Percentiles rank a stretch among this genome's conserved stretches.
phyloP scores from a whole-genome alignment of 805 yeast genomes.

The Candida khao-thaluensis region DNA sequence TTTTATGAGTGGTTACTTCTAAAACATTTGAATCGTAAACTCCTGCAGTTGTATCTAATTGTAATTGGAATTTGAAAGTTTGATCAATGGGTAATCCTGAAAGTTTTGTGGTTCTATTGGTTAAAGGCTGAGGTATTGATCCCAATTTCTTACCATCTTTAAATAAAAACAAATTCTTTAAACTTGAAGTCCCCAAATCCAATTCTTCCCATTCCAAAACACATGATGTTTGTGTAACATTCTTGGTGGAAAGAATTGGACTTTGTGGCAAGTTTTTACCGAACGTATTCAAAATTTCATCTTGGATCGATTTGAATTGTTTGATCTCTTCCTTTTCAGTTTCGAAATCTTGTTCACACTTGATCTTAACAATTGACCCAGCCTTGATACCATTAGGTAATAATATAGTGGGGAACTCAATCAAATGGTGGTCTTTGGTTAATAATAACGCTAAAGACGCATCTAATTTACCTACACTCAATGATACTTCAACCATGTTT shows the following conservation, averaged over 20 bases:
- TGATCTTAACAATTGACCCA: conserved; percentile 86
- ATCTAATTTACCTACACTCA: conserved; percentile 94
- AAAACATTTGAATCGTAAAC: conserved; percentile 64
- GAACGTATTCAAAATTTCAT: conserved; percentile 66
- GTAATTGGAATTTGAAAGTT: conserved; percentile 72
- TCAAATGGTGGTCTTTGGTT: conserved; percentile 88
- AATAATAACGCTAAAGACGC: conserved; percentile 89
- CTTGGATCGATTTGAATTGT: conserved; percentile 65
- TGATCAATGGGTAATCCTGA: conserved; percentile 91
- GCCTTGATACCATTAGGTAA: conserved; percentile 88
- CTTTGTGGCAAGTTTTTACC: conserved; percentile 69
- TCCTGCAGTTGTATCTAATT: conserved; percentile 90
- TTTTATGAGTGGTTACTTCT: conserved; percentile 81
- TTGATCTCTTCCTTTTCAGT: conserved; percentile 61
- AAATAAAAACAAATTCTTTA: conserved; percentile 73
- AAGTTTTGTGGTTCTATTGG: conserved; percentile 77
- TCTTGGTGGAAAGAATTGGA: conserved; percentile 68
- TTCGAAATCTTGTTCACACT: conserved; percentile 72
- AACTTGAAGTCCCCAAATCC: conserved; percentile 75
- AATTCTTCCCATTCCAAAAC: conserved; percentile 93
- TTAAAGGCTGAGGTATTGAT: conserved; percentile 76
- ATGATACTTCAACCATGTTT: conserved; percentile 82
- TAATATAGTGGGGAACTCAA: conserved; percentile 94
- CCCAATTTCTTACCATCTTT: conserved; percentile 76
- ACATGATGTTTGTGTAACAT: conserved; percentile 91